Percentiles rank a stretch among this genome's conserved stretches.
These are phyloP conservation scores for Tubosaeta sp. DNA, from an alignment of 768 basidiomycete species.

Conservation along the genomic window DNA sequence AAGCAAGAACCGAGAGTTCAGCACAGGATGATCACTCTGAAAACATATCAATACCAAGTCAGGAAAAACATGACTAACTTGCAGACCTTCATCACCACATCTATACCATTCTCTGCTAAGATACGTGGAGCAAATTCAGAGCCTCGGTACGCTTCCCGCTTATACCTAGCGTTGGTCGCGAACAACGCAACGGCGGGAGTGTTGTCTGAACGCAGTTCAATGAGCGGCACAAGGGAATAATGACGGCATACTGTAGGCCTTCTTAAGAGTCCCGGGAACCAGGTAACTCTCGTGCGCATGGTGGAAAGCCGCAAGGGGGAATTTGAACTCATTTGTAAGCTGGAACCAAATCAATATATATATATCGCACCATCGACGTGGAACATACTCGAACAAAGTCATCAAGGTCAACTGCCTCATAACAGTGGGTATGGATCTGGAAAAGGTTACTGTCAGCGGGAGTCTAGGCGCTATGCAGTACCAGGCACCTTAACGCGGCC, in stretches of 20 bases:
- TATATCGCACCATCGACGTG: not conserved
- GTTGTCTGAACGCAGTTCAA: constrained; percentile 31
- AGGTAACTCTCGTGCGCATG: constrained; percentile 89
- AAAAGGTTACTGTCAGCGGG: constrained; percentile 1
- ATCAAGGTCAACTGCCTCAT: constrained; percentile 64
- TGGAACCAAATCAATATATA: constrained; percentile 27
- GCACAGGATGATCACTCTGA: constrained; percentile 51
- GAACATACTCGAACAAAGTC: constrained; percentile 57
- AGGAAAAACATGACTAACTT: constrained; percentile 21
- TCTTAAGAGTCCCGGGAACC: constrained; percentile 77
- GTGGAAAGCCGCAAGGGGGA: constrained; percentile 77
- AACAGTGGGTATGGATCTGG: constrained; percentile 40
- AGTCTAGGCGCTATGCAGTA: not conserved
- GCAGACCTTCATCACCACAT: constrained; percentile 57
- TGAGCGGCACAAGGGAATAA: not conserved
- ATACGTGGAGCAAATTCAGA: constrained; percentile 63
- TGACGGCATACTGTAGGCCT: constrained; percentile 44
- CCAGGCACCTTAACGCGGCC: constrained; percentile 70
- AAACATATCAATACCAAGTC: constrained; percentile 5
- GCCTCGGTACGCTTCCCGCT: constrained; percentile 60
- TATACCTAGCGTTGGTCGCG: constrained; percentile 67
- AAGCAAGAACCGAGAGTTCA: constrained; percentile 52
- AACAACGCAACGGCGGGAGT: constrained; percentile 78
- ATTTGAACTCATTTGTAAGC: constrained; percentile 89
- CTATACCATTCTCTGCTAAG: constrained; percentile 51